Base-by-base conservation (phyloP, 2,329 filamentous ascomycete species). In the Exophiala sideris region DNA sequence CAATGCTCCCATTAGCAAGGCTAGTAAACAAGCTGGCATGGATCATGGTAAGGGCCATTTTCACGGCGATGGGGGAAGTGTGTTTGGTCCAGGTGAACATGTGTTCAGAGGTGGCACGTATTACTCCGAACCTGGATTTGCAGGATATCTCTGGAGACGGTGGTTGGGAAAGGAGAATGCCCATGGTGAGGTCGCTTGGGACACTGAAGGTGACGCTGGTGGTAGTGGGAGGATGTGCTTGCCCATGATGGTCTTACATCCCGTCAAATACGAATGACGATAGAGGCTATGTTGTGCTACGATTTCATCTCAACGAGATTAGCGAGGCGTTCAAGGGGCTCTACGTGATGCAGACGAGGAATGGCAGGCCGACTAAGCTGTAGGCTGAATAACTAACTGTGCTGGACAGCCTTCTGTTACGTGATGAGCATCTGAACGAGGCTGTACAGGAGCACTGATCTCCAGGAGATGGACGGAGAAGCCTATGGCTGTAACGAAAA, bases 61-160 rank as follows among this genome's bases (percentile, higher is more conserved):
- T 33, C 66, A 70, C 60, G 41, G 68, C 62, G 14, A 62, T 63
- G 57, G 65, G 46, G 70, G 74, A 3, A 72, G 66, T 14, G 74
- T 79, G 5, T 80, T 79, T 61, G 78, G 79, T 21, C 77, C 79
- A 53, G 64, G 76, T 1, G 77, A 80, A 65, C 76, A 80, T 58
- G 79, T 80, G 50, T 80, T 81, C 62, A 60, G 73, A 0, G 78
- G 78, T 1, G 75, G 73, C 8, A 80, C 71, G 2, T 81, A 78
- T 75, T 80, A 80, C 61, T 80, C 79, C 50, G 70, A 80, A 55
- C 76, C 77, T 1, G 77, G 74, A 0, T 77, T 78, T 56, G 73
- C 76, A 9, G 74, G 75, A 3, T 81, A 80, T 62, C 56, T 83
- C 32, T 83, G 78, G 76, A 76, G 76, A 64, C 62, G 79, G 7